phyloP scores from a whole-genome alignment of 257 asterid genomes.

The Paulownia fortunei region DNA sequence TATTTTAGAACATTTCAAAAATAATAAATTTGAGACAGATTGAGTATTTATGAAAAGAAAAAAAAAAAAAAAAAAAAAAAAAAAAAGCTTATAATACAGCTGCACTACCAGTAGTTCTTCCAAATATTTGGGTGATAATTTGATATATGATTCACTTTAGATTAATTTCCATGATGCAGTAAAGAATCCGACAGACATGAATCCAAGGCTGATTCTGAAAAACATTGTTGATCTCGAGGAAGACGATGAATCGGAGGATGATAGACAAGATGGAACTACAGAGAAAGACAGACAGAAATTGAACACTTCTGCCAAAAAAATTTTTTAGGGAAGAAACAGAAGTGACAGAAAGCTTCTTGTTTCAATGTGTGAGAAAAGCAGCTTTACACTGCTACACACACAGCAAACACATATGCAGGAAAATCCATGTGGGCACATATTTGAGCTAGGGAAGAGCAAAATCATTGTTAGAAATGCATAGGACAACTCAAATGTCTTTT shows the following conservation, averaged over 20 bases:
- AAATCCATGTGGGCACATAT: conserved; percentile 21
- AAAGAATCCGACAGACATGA: conserved; percentile 33
- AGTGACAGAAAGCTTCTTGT: conserved; percentile 42
- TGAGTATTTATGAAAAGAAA: no score
- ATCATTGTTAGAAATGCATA: conserved; percentile 8
- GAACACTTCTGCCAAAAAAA: not conserved
- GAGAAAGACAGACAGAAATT: conserved; percentile 26
- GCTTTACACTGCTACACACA: conserved; percentile 43
- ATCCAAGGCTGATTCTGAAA: conserved; percentile 1
- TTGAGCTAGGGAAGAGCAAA: not conserved
- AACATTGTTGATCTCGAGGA: conserved; percentile 17
- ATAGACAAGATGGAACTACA: conserved; percentile 40
- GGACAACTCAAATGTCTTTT: not conserved
- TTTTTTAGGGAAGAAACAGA: conserved; percentile 28
- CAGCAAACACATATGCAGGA: not conserved
- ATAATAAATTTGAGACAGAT: no score
- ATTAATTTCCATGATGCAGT: not conserved
- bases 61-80: not conserved
- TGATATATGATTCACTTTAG: not conserved
- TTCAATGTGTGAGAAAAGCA: conserved; percentile 23
- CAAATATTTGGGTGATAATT: not conserved
- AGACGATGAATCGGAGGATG: conserved; percentile 40
- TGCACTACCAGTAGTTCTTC: not conserved
- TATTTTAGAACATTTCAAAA: no score
- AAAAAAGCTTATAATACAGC: not conserved